Percentiles rank a stretch among this genome's conserved stretches.
phyloP scores from a whole-genome alignment of 192 early-diverging fungal species.

The Spizellomyces sp. region DNA sequence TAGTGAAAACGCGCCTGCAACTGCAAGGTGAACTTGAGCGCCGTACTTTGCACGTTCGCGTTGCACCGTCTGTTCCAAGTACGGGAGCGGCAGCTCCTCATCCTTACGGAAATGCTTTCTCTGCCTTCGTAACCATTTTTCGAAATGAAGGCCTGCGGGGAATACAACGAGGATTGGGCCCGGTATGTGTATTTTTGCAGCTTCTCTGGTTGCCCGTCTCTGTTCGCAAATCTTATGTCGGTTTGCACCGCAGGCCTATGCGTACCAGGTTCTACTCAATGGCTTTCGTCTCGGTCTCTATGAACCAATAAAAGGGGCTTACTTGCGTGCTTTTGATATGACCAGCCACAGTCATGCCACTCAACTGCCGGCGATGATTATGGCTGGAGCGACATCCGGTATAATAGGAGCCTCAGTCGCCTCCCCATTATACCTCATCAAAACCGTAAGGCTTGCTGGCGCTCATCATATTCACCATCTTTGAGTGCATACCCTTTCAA shows the following conservation, averaged over 20 bases:
- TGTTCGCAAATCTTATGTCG: neutral
- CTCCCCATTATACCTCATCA: conserved; percentile 88
- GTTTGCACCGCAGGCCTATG: conserved; percentile 64
- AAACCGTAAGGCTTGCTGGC: conserved; percentile 56
- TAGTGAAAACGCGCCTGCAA: conserved; percentile 93
- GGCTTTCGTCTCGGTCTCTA: conserved; percentile 91
- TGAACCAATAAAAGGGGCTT: conserved; percentile 72
- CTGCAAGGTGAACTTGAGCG: conserved; percentile 83
- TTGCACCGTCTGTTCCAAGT: conserved; percentile 25
- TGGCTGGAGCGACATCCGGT: conserved; percentile 76
- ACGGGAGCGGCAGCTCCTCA: neutral
- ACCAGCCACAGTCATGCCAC: neutral
- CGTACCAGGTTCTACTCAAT: conserved; percentile 91
- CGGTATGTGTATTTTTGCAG: conserved; percentile 32
- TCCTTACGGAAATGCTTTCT: conserved; percentile 75
- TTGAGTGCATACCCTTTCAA: neutral
- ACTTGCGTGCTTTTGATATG: conserved; percentile 34
- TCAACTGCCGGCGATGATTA: conserved; percentile 65
- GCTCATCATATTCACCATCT: neutral
- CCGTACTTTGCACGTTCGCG: neutral
- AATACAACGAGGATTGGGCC: conserved; percentile 82
- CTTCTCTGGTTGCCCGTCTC: neutral
- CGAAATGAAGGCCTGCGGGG: conserved; percentile 83
- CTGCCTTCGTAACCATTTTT: conserved; percentile 75
- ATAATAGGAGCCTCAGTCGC: conserved; percentile 79